phyloP scores from a whole-genome alignment of 176 grass and related monocot genomes.

The Oryza rufipogon region DNA sequence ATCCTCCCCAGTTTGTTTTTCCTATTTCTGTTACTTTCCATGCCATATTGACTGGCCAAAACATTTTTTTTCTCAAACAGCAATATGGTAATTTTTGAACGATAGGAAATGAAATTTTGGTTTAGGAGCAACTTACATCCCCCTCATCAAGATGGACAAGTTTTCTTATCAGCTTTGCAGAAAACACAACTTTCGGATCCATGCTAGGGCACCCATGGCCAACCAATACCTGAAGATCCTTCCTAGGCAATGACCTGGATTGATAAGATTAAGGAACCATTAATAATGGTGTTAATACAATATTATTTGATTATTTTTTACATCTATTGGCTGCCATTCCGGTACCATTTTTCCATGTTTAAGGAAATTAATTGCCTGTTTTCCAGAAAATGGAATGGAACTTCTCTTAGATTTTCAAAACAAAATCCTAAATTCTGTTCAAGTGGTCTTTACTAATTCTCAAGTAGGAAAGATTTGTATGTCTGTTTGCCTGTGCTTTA shows the following conservation, averaged over 20 bases:
- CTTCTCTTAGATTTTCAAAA: background rate
- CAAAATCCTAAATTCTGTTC: background rate
- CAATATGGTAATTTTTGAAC: background rate
- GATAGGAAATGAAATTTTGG: constrained; percentile 21
- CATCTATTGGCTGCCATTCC: constrained; percentile 8
- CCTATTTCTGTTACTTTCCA: background rate
- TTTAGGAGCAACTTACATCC: constrained; percentile 69
- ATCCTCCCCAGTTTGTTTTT: background rate
- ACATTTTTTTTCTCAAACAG: background rate
- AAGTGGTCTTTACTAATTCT: background rate
- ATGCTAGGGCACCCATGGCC: constrained; percentile 86
- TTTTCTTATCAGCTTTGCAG: constrained; percentile 91
- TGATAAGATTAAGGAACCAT: constrained; percentile 33
- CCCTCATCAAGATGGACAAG: constrained; percentile 94
- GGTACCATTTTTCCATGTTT: background rate
- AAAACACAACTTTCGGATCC: constrained; percentile 85
- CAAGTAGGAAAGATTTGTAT: background rate
- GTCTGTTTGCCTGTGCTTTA: constrained; percentile 25
- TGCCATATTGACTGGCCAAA: background rate
- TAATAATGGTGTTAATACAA: constrained; percentile 18
- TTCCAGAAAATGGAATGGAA: background rate
- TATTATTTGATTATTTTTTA: background rate
- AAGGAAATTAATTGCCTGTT: background rate
- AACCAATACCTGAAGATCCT: constrained; percentile 90
- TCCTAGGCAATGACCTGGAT: constrained; percentile 74